Conservation (phyloP, 179 eudicot species). For the Pouteria campechiana region DNA sequence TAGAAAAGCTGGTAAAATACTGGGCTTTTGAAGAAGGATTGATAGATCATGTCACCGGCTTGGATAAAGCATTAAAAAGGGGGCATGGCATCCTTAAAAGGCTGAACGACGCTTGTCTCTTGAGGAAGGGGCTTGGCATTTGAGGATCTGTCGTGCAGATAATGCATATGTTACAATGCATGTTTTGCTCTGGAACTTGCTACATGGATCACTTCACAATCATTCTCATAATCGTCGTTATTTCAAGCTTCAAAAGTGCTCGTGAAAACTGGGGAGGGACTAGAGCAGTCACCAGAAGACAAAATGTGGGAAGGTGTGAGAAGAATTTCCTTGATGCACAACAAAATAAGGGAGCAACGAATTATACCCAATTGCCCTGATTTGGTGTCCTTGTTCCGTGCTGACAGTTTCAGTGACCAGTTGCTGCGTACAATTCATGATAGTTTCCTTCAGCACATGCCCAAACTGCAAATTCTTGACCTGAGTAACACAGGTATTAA, state of each 20-base stretch:
- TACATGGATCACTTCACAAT: slow-evolving; percentile 7
- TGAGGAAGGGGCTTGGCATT: slow-evolving; percentile 18
- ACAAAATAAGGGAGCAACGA: slow-evolving; percentile 4
- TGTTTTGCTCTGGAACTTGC: slow-evolving; percentile 28
- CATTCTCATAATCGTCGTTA: slow-evolving; percentile 10
- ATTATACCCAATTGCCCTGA: slow-evolving; percentile 2
- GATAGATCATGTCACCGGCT: slow-evolving; percentile 17
- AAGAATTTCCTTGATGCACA: slow-evolving; percentile 36
- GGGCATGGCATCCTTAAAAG: slow-evolving; percentile 29
- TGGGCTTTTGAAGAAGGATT: slow-evolving; percentile 44
- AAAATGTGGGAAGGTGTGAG: slow-evolving; percentile 24
- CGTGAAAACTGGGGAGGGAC: slow-evolving; percentile 17
- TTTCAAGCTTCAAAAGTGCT: no score
- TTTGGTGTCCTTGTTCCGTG: slow-evolving; percentile 10
- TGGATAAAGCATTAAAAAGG: slow-evolving; percentile 12
- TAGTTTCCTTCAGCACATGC: slow-evolving; percentile 6
- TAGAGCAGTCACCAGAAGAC: slow-evolving; percentile 12
- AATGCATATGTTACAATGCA: slow-evolving; percentile 28
- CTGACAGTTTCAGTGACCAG: background rate
- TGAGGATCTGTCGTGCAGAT: no score
- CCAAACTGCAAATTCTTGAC: slow-evolving; percentile 8
- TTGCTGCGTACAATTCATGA: slow-evolving; percentile 3
- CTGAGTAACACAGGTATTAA: slow-evolving; percentile 7
- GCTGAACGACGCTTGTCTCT: slow-evolving; percentile 32
- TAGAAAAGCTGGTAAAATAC: slow-evolving; percentile 23